These are phyloP conservation scores for Ceratobasidium sp. DNA, from an alignment of 1,284 basidiomycete species.

Conservation along the genomic window DNA sequence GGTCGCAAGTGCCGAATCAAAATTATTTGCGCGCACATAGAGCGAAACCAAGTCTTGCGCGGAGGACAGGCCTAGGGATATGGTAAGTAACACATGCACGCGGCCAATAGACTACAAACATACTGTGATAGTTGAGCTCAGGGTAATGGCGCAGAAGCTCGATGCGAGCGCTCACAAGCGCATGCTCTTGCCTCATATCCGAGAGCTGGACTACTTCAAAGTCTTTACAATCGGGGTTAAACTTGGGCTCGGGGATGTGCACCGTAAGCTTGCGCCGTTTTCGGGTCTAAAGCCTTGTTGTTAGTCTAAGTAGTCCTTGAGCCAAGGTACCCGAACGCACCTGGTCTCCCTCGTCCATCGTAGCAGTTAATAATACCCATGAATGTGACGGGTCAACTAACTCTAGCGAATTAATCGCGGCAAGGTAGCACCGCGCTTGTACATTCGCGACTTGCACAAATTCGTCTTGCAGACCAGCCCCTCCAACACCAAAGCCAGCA, in stretches of 20 bases:
- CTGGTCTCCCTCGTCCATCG: constrained; percentile 59
- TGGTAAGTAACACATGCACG: background rate
- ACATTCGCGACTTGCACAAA: constrained; percentile 75
- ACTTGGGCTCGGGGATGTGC: constrained; percentile 83
- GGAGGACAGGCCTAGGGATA: constrained; percentile 65
- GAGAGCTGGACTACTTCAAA: constrained; percentile 83
- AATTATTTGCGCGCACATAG: constrained; percentile 83
- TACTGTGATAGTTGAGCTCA: constrained; percentile 64
- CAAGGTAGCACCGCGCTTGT: constrained; percentile 85
- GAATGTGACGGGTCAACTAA: constrained; percentile 85
- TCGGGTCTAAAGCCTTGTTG: constrained; percentile 5
- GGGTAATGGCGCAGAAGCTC: constrained; percentile 76
- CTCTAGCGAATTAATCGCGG: constrained; percentile 90
- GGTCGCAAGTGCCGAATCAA: constrained; percentile 82
- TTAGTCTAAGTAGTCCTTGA: background rate
- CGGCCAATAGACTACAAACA: constrained; percentile 54
- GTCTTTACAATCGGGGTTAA: constrained; percentile 69
- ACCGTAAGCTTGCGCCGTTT: constrained; percentile 80
- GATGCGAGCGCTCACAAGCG: constrained; percentile 82
- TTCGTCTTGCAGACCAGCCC: constrained; percentile 51
- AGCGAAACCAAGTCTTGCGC: constrained; percentile 82
- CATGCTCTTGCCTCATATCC: constrained; percentile 89
- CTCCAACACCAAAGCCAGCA: constrained; percentile 51
- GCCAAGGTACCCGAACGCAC: constrained; percentile 14
- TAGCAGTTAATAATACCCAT: constrained; percentile 80